Percentiles rank a stretch among this genome's conserved stretches.
Evolutionary conservation across 306 rosid species (phyloP).

Genomic region (Prunus dulcis): DNA sequence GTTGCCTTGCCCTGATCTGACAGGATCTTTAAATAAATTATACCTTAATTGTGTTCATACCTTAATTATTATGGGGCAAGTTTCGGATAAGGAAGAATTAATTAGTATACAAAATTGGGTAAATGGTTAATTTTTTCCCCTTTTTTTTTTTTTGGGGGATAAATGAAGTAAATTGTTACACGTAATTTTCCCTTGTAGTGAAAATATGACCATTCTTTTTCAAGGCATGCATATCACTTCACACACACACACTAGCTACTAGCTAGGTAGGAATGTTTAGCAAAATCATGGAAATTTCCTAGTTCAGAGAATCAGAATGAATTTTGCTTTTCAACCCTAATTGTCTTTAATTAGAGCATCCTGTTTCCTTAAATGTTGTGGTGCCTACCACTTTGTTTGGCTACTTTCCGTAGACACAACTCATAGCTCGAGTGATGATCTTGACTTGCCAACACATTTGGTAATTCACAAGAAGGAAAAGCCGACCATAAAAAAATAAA

Average conservation of each 20-base stretch:
- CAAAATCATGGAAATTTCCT: background rate
- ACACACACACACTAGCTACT: background rate
- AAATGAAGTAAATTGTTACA: background rate
- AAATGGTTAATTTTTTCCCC: background rate
- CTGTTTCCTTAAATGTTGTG: background rate
- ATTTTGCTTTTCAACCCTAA: background rate
- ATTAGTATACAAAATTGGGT: too few relatives aligned
- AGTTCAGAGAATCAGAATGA: background rate
- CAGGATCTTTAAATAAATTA: background rate
- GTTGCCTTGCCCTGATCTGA: background rate
- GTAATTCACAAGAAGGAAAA: background rate
- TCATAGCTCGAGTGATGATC: background rate
- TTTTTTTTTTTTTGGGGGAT: background rate
- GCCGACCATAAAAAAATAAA: background rate
- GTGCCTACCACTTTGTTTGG: background rate
- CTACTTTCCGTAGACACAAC: constrained; percentile 19
- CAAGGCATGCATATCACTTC: background rate
- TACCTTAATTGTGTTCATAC: background rate
- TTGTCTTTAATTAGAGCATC: background rate
- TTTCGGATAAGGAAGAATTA: background rate
- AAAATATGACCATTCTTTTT: background rate
- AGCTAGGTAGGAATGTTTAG: background rate
- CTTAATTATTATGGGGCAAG: background rate
- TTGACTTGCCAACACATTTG: constrained; percentile 16
- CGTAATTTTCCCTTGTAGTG: background rate